phyloP scores from a whole-genome alignment of 1,284 basidiomycete species.

The Butyriboletus pseudospeciosus region DNA sequence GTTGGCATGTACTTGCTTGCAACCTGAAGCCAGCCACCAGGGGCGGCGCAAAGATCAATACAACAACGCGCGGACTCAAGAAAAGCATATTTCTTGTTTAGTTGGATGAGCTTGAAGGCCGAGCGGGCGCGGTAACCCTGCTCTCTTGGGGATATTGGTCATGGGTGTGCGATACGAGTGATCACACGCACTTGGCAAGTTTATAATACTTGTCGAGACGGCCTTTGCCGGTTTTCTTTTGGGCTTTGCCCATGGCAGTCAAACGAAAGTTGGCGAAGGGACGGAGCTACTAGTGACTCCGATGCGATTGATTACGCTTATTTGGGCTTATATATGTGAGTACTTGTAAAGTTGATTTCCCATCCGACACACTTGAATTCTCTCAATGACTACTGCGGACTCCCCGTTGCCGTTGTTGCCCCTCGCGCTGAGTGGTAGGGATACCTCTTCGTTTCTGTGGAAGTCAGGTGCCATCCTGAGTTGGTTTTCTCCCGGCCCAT shows the following conservation, averaged over 20 bases:
- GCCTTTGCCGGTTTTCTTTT: constrained; percentile 92
- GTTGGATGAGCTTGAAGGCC: constrained; percentile 98
- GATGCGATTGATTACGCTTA: constrained; percentile 17
- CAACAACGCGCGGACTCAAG: constrained; percentile 89
- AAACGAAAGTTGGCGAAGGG: not conserved
- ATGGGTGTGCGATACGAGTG: not conserved
- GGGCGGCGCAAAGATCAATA: constrained; percentile 98
- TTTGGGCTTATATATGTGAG: constrained; percentile 10
- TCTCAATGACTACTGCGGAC: constrained; percentile 15
- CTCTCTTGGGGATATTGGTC: constrained; percentile 54
- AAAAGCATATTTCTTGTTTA: constrained; percentile 97
- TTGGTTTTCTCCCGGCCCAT: constrained; percentile 12
- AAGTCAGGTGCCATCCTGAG: constrained; percentile 32
- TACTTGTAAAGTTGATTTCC: not conserved
- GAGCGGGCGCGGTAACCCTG: constrained; percentile 99
- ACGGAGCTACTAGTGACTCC: not conserved
- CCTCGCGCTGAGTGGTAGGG: constrained; percentile 8
- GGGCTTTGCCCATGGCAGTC: constrained; percentile 63
- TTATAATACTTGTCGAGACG: constrained; percentile 96
- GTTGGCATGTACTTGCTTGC: constrained; percentile 98
- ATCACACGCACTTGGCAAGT: constrained; percentile 71
- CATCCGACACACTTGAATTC: not conserved
- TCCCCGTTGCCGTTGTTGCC: constrained; percentile 31
- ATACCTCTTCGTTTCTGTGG: constrained; percentile 36
- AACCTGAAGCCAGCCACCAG: constrained; percentile 99